phyloP scores from a whole-genome alignment of 164 flowering plant genomes.

The Warburgia ugandensis region DNA sequence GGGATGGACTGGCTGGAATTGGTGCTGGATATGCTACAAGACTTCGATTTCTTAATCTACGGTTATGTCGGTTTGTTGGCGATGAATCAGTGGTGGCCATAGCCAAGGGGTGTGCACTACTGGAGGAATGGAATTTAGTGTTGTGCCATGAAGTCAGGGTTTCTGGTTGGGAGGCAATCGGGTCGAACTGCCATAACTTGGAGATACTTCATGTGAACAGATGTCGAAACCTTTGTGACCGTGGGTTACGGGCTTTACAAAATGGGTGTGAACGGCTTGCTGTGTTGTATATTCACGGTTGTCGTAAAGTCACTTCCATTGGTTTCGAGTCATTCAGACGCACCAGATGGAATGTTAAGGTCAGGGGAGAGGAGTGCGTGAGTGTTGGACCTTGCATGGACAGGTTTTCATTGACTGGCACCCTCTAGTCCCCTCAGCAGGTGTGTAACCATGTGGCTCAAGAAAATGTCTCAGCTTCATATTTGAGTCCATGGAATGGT shows the following conservation, averaged over 20 bases:
- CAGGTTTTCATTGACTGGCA: constrained; percentile 3
- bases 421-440: not conserved
- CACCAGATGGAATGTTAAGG: constrained; percentile 33
- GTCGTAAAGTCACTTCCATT: constrained; percentile 15
- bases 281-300: constrained; percentile 33
- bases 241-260: constrained; percentile 45
- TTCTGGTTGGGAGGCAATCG: constrained; percentile 60
- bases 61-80: constrained; percentile 41
- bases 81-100: constrained; percentile 47
- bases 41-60: constrained; percentile 43
- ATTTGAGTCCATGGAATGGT: too few relatives aligned
- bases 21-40: constrained; percentile 43
- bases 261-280: constrained; percentile 51
- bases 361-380: constrained; percentile 35
- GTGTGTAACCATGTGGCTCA: too few relatives aligned
- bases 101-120: constrained; percentile 58
- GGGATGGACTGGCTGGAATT: constrained; percentile 38
- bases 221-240: constrained; percentile 48
- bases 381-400: constrained; percentile 5
- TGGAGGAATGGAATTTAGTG: constrained; percentile 61
- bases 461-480: too few relatives aligned
- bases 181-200: constrained; percentile 38
- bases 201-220: constrained; percentile 60
- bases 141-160: constrained; percentile 43
- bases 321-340: constrained; percentile 46